A percentile compares a stretch with the other conserved stretches of the same genome.
phyloP scores from a whole-genome alignment of 208 protist species.

The Wallacemonas rigidus region DNA sequence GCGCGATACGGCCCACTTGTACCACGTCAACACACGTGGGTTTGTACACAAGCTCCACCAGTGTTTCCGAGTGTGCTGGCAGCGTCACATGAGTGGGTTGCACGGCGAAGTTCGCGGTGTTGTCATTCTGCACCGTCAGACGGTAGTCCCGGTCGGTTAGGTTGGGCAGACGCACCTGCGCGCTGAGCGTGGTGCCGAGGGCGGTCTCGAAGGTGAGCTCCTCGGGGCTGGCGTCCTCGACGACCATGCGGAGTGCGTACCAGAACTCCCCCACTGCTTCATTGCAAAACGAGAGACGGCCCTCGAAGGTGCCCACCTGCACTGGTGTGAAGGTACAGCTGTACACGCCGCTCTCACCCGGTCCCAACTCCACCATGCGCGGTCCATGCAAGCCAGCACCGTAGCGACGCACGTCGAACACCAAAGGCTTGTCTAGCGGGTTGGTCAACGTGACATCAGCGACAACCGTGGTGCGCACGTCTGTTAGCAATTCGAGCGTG shows the following conservation, averaged over 20 bases:
- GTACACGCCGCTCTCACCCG: slow-evolving; percentile 58
- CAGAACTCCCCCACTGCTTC: slow-evolving; percentile 93
- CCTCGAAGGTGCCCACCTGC: slow-evolving; percentile 61
- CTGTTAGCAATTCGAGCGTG: slow-evolving; percentile 74
- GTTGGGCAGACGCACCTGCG: slow-evolving; percentile 80
- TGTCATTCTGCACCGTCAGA: slow-evolving; percentile 66
- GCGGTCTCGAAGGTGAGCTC: slow-evolving; percentile 69
- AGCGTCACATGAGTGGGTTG: slow-evolving; percentile 43
- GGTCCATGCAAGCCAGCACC: slow-evolving; percentile 83
- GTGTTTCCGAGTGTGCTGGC: slow-evolving; percentile 49
- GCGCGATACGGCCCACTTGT: slow-evolving; percentile 57
- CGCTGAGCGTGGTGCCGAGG: slow-evolving; percentile 61
- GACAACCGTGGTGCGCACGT: slow-evolving; percentile 81
- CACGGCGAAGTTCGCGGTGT: slow-evolving; percentile 65
- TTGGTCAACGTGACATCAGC: slow-evolving; percentile 89
- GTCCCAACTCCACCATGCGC: slow-evolving; percentile 56
- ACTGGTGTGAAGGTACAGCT: slow-evolving; percentile 87
- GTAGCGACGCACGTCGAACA: slow-evolving; percentile 78
- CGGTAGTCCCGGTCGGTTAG: slow-evolving; percentile 46
- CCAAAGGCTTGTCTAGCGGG: slow-evolving; percentile 63
- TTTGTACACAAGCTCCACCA: slow-evolving; percentile 75
- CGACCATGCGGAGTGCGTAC: slow-evolving; percentile 89
- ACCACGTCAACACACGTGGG: slow-evolving; percentile 64
- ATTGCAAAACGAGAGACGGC: slow-evolving; percentile 87
- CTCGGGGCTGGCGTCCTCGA: slow-evolving; percentile 69